Base-by-base conservation (phyloP, 1,139 yeast species). In the Blastobotrys elegans region DNA sequence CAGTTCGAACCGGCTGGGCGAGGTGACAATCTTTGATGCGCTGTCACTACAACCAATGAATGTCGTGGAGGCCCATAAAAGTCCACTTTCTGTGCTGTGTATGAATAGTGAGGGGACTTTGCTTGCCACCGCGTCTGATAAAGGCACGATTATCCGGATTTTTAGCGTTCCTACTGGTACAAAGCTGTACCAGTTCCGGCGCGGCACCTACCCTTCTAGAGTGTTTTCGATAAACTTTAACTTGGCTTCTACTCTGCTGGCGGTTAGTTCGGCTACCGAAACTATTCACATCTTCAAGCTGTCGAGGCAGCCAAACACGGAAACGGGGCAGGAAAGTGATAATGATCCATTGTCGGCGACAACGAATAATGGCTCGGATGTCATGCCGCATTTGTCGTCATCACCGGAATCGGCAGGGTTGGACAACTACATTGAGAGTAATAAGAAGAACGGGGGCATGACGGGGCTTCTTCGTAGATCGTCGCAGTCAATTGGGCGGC, bases 141-240 rank as follows among this genome's bases (percentile, higher is more conserved):
- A 89, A 62, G 98, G 98, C 3, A 92, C 98, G 0, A 88, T 92
- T 40, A 80, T 92, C 1, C 72, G 98, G 50, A 87, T 92, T 1
- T 92, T 92, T 60, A 75, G 83, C n/a, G 88, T 88, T 1, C 84
- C 83, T 24, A 77, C 86, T 0, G 97, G 97, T 0, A 75, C 79
- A 18, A 87, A 90, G 60, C 68, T 90, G 44, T 88, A 80, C 61
- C 97, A 92, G 65, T 92, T 92, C 66, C 75, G 98, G 56, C 75
- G 97, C 61, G 98, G 98, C 1, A 86, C 97, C 1, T 90, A 90
- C 62, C 95, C 96, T 2, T 84, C 97, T 5, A 82, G 76, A 59
- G 88, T 92, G n/a, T 84, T 82, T 61, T 83, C 95, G 1, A 73
- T 92, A 54, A 77, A 82, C 31, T 92, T 92, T 67, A 84, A 94